Conservation (phyloP, 208 protist species). For the Trypanosoma mega region DNA sequence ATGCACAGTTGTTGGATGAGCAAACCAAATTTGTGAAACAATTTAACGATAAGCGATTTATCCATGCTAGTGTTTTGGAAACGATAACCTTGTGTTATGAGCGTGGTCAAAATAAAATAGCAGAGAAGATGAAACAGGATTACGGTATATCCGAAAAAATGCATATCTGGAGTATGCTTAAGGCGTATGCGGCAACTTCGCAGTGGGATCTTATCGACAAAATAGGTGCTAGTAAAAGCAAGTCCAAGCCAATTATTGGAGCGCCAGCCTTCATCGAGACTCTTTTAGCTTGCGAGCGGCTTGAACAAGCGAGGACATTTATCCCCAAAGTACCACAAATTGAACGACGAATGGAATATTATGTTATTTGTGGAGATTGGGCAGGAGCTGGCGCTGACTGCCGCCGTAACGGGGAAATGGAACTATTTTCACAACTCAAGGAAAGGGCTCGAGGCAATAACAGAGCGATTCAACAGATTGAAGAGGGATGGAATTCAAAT, state of each 20-base stretch:
- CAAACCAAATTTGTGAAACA: slow-evolving; percentile 63
- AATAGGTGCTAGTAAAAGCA: slow-evolving; percentile 35
- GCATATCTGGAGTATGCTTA: slow-evolving; percentile 68
- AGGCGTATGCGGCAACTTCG: slow-evolving; percentile 49
- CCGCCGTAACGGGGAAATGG: slow-evolving; percentile 46
- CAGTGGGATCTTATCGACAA: slow-evolving; percentile 79
- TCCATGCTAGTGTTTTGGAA: slow-evolving; percentile 59
- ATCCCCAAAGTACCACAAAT: slow-evolving; percentile 63
- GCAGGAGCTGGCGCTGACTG: slow-evolving; percentile 60
- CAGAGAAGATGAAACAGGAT: slow-evolving; percentile 51
- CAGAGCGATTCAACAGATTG: slow-evolving; percentile 49
- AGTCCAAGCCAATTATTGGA: slow-evolving; percentile 47
- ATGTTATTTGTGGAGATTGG: slow-evolving; percentile 81
- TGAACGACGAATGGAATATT: slow-evolving; percentile 79
- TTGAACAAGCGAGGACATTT: slow-evolving; percentile 70
- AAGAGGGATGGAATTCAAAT: slow-evolving; percentile 68
- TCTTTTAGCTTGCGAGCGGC: slow-evolving; percentile 50
- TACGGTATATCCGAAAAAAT: slow-evolving; percentile 72
- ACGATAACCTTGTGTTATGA: slow-evolving; percentile 63
- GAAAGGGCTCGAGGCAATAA: slow-evolving; percentile 63
- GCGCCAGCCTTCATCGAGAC: slow-evolving; percentile 50
- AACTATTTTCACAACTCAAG: slow-evolving; percentile 64
- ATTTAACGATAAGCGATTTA: slow-evolving; percentile 72
- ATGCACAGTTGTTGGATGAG: slow-evolving; percentile 47
- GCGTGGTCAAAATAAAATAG: slow-evolving; percentile 44